Evolutionary conservation across 345 rosid genomes (phyloP).

Genomic region (Dipteronia dyeriana): DNA sequence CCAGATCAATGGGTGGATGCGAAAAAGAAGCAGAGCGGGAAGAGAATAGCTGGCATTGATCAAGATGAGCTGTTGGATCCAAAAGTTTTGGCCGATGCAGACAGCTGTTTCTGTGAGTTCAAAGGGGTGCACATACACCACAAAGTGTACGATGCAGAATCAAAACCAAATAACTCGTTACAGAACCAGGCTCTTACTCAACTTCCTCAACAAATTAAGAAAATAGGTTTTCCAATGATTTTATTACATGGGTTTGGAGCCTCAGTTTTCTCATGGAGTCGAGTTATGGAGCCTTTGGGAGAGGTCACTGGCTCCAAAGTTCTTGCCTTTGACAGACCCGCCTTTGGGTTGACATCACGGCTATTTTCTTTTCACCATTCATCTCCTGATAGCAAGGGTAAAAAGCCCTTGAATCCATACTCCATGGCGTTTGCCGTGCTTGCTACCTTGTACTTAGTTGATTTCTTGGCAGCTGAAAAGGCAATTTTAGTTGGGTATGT

Average conservation of each 20-base stretch:
- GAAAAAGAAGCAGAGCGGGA: constrained; percentile 35
- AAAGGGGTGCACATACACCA: constrained; percentile 75
- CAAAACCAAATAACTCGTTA: constrained; percentile 27
- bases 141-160: constrained; percentile 53
- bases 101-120: constrained; percentile 90
- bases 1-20: constrained; percentile 51
- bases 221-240: constrained; percentile 58
- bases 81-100: constrained; percentile 69
- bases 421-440: constrained; percentile 82
- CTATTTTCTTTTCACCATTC: constrained; percentile 27
- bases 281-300: constrained; percentile 72
- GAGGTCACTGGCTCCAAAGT: constrained; percentile 60
- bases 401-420: constrained; percentile 68
- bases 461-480: constrained; percentile 67
- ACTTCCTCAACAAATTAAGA: constrained; percentile 19
- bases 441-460: constrained; percentile 71
- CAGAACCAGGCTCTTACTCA: constrained; percentile 13
- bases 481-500: constrained; percentile 82
- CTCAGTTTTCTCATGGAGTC: constrained; percentile 83
- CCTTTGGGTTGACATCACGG: constrained; percentile 90
- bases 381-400: constrained; percentile 24
- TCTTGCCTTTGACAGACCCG: constrained; percentile 90
- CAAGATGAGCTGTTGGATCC: constrained; percentile 77
- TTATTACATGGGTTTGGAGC: constrained; percentile 94
- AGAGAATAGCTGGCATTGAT: constrained; percentile 56